Evolutionary conservation across 2,329 filamentous ascomycete genomes (phyloP).

Genomic region (Nothophoma quercina): DNA sequence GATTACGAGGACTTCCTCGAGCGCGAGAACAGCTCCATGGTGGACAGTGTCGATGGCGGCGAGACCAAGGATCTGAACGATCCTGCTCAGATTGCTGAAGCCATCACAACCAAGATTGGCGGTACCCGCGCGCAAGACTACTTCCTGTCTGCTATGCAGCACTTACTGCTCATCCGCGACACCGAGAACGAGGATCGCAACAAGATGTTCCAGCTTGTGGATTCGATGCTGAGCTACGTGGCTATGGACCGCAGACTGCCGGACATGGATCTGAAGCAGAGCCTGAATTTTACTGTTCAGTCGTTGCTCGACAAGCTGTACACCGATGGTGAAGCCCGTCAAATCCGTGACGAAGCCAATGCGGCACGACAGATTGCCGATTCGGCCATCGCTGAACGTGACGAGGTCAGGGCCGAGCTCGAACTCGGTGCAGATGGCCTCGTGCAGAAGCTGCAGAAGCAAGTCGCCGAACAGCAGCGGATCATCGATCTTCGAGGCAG

Average conservation of each 20-base stretch:
- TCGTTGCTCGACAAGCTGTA: conserved; percentile 93
- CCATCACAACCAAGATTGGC: conserved; percentile 83
- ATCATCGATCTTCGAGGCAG: conserved; percentile 89
- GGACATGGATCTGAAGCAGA: conserved; percentile 98
- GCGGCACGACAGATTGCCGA: conserved; percentile 93
- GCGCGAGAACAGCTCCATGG: conserved; percentile 86
- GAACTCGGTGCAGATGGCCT: conserved; percentile 93
- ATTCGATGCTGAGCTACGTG: conserved; percentile 98
- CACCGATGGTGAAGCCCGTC: conserved; percentile 92
- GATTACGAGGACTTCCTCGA: conserved; percentile 98
- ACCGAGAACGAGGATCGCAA: conserved; percentile 91
- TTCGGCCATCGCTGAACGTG: conserved; percentile 92
- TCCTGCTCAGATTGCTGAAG: conserved; percentile 90
- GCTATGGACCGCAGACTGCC: conserved; percentile 96
- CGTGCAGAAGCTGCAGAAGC: conserved; percentile 89
- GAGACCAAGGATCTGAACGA: conserved; percentile 93
- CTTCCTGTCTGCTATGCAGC: conserved; percentile 93
- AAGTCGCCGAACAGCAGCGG: conserved; percentile 89
- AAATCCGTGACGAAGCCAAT: conserved; percentile 88
- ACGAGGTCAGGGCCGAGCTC: conserved; percentile 89
- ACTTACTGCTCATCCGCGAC: conserved; percentile 89
- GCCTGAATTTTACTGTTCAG: conserved; percentile 96
- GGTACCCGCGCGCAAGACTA: conserved; percentile 92
- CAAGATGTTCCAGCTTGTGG: conserved; percentile 96
- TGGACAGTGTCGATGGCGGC: conserved; percentile 82